Percentiles rank a stretch among this genome's conserved stretches.
phyloP scores from a whole-genome alignment of 1,139 yeast species.

The Spathaspora sp. region DNA sequence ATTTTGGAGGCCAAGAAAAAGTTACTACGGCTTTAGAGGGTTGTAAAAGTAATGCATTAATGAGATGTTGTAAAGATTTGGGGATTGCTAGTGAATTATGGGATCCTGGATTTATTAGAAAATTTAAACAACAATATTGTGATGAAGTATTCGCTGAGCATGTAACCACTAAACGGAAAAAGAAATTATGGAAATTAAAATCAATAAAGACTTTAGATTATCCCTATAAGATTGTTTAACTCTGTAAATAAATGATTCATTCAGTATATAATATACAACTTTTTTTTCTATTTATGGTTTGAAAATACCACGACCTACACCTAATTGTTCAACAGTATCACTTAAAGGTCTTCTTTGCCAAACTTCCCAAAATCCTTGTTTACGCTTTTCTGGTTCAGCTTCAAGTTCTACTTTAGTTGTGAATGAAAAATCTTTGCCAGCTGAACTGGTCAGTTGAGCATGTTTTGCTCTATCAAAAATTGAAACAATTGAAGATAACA shows the following conservation, averaged over 20 bases:
- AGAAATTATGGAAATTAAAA: slow-evolving; percentile 84
- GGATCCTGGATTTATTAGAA: slow-evolving; percentile 90
- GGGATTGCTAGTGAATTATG: slow-evolving; percentile 96
- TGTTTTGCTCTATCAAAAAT: slow-evolving; percentile 41
- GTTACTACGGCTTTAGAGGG: slow-evolving; percentile 97
- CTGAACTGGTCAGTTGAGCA: slow-evolving; percentile 45
- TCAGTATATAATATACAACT: background rate
- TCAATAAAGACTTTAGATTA: slow-evolving; percentile 9
- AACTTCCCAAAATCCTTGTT: slow-evolving; percentile 81
- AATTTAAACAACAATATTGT: slow-evolving; percentile 73
- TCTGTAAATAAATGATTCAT: background rate
- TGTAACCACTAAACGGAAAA: slow-evolving; percentile 75
- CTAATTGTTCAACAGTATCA: slow-evolving; percentile 75
- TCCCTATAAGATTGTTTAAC: slow-evolving; percentile 10
- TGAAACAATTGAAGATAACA: slow-evolving; percentile 43
- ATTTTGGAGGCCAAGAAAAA: slow-evolving; percentile 77
- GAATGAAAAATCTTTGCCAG: slow-evolving; percentile 38
- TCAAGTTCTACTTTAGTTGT: slow-evolving; percentile 36
- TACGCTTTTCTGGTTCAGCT: slow-evolving; percentile 25
- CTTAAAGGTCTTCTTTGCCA: slow-evolving; percentile 81
- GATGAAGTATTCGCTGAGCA: slow-evolving; percentile 88
- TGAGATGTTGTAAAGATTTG: slow-evolving; percentile 96
- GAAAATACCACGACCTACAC: slow-evolving; percentile 60
- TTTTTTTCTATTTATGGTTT: slow-evolving; percentile 23
- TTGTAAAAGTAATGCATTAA: slow-evolving; percentile 91